Percentiles rank a stretch among this genome's conserved stretches.
Conservation (phyloP, 179 eudicot species). For the Camellia oleifera region DNA sequence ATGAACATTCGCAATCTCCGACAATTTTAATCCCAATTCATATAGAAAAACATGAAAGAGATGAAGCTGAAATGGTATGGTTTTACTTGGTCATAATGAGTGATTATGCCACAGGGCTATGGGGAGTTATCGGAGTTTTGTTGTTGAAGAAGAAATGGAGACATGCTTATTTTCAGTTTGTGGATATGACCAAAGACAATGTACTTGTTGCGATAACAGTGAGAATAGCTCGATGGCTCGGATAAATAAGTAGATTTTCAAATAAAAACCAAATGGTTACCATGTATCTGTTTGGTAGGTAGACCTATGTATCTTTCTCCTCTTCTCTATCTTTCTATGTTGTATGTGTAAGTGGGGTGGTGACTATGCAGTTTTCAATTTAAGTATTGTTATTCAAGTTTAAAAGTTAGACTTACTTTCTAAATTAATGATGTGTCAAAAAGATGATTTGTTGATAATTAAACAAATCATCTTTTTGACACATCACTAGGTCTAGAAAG, state of each 20-base stretch:
- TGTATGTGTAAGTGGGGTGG: too few relatives aligned
- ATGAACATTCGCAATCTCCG: neutral
- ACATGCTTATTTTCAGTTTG: neutral
- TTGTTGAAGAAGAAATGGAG: neutral
- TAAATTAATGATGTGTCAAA: too few relatives aligned
- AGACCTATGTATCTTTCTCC: too few relatives aligned
- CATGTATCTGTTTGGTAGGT: too few relatives aligned
- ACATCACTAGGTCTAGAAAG: too few relatives aligned
- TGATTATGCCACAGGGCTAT: constrained; percentile 31
- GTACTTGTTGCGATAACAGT: neutral
- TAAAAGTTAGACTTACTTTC: too few relatives aligned
- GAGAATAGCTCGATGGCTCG: neutral
- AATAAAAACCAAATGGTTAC: neutral
- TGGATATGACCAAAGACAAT: neutral
- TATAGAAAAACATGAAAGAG: constrained; percentile 6
- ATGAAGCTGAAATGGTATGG: neutral
- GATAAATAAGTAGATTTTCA: neutral
- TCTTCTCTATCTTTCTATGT: too few relatives aligned
- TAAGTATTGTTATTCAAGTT: too few relatives aligned
- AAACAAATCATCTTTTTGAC: too few relatives aligned
- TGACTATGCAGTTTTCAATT: too few relatives aligned
- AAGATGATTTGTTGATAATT: too few relatives aligned
- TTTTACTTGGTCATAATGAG: constrained; percentile 13
- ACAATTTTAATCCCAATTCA: neutral
- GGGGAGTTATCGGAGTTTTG: constrained; percentile 18